Percentiles rank a stretch among this genome's conserved stretches.
Conservation (phyloP, 139 green algal genomes). For the Pseudopediastrum boryanum region DNA sequence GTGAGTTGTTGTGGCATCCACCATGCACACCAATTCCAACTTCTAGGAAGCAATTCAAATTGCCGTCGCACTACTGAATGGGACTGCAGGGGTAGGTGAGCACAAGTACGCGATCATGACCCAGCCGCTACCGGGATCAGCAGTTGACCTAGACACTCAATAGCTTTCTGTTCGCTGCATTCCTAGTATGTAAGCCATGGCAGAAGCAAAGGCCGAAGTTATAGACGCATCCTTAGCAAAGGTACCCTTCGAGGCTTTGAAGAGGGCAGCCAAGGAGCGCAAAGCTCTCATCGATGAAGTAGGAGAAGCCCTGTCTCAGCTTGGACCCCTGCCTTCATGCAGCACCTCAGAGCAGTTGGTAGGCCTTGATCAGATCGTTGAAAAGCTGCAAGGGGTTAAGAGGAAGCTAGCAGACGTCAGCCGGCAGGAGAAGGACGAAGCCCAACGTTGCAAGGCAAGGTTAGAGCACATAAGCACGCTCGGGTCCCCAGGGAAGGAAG, state of each 20-base stretch:
- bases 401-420: slow-evolving; percentile 73
- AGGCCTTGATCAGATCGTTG: slow-evolving; percentile 51
- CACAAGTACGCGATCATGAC: no score
- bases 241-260: slow-evolving; percentile 83
- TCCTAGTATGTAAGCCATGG: no score
- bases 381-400: slow-evolving; percentile 71
- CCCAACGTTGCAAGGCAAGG: slow-evolving; percentile 59
- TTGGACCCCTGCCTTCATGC: background rate
- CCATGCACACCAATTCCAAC: no score
- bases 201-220: slow-evolving; percentile 1
- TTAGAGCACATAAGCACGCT: slow-evolving; percentile 66
- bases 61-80: no score
- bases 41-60: no score
- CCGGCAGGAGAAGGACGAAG: slow-evolving; percentile 63
- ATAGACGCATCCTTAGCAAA: slow-evolving; percentile 30
- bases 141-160: no score
- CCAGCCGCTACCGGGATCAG: no score
- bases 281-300: slow-evolving; percentile 75
- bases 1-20: no score
- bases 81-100: no score
- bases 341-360: slow-evolving; percentile 17
- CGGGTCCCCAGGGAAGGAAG: slow-evolving; percentile 44
- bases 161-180: no score
- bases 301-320: slow-evolving; percentile 25
- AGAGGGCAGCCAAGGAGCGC: slow-evolving; percentile 76